Conservation (phyloP, 2,329 filamentous ascomycete genomes). For the Clathrospora elynae region DNA sequence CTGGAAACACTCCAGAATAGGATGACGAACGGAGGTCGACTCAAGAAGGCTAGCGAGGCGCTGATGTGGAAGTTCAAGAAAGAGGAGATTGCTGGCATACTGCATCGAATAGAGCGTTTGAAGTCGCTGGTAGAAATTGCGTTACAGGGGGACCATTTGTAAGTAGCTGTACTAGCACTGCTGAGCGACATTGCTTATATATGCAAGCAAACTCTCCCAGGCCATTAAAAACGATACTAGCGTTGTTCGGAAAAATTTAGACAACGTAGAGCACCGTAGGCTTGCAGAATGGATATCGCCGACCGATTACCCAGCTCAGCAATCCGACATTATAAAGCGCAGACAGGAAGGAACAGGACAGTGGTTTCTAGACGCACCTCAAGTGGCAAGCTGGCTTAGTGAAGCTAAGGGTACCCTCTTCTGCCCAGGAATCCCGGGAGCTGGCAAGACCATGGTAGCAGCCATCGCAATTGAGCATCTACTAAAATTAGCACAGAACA, state of each 20-base stretch:
- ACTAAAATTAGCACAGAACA: conserved; percentile 17
- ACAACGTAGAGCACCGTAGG: background rate
- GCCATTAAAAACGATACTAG: conserved; percentile 17
- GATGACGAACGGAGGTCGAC: conserved; percentile 17
- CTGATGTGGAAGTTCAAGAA: conserved; percentile 24
- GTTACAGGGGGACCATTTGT: conserved; percentile 31
- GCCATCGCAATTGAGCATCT: conserved; percentile 53
- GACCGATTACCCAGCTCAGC: conserved; percentile 48
- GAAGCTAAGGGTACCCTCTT: conserved; percentile 46
- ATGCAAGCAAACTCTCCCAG: conserved; percentile 19
- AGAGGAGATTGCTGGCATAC: conserved; percentile 23
- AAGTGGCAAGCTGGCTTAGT: conserved; percentile 16
- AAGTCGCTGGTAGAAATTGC: conserved; percentile 22
- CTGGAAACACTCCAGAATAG: conserved; percentile 23
- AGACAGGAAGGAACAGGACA: conserved; percentile 52
- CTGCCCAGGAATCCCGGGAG: conserved; percentile 56
- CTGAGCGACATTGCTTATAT: conserved; percentile 4
- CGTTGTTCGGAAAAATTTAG: conserved; percentile 4
- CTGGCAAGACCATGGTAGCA: conserved; percentile 56
- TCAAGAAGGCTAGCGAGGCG: conserved; percentile 10
- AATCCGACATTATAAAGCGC: conserved; percentile 47
- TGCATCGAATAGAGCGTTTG: conserved; percentile 24
- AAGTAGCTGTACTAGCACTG: conserved; percentile 4
- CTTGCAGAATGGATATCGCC: conserved; percentile 48
- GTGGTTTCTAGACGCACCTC: conserved; percentile 53